phyloP scores from a whole-genome alignment of 768 basidiomycete species.

The Naganishia vishniacii region DNA sequence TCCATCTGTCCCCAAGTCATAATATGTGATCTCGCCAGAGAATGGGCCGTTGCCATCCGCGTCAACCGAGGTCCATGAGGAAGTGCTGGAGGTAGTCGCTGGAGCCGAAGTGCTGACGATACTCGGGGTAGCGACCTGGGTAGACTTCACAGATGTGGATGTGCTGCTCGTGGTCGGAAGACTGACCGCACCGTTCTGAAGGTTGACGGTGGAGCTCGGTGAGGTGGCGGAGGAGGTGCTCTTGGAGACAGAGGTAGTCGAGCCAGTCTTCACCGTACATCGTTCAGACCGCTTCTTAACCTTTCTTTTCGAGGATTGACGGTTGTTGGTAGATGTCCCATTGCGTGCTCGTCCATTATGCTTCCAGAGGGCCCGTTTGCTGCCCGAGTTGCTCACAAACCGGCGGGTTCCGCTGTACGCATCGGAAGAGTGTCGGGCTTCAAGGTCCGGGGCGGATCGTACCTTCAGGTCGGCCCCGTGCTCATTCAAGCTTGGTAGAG shows the following conservation, averaged over 20 bases:
- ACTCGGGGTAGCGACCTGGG: constrained; percentile 21
- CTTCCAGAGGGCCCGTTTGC: background rate
- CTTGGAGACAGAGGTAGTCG: constrained; percentile 15
- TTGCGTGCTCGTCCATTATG: background rate
- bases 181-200: no score
- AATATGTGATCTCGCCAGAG: constrained; percentile 52
- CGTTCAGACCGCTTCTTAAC: constrained; percentile 10
- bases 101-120: constrained; percentile 20
- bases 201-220: constrained; percentile 10
- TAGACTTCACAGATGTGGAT: background rate
- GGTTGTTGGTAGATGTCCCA: background rate
- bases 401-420: background rate
- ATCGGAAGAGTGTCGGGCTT: constrained; percentile 11
- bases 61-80: constrained; percentile 19
- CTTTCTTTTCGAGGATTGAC: background rate
- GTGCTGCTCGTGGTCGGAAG: constrained; percentile 10
- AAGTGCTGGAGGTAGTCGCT: constrained; percentile 27
- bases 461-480: background rate
- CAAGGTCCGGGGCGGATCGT: background rate
- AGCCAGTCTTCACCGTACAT: constrained; percentile 8
- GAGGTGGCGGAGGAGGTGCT: no score
- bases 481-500: background rate
- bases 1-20: constrained; percentile 17
- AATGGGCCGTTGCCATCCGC: constrained; percentile 55
- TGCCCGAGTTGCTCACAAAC: constrained; percentile 1